These are phyloP conservation scores for Yamadazyma sp. DNA, from an alignment of 1,139 yeast species.

Conservation along the genomic window DNA sequence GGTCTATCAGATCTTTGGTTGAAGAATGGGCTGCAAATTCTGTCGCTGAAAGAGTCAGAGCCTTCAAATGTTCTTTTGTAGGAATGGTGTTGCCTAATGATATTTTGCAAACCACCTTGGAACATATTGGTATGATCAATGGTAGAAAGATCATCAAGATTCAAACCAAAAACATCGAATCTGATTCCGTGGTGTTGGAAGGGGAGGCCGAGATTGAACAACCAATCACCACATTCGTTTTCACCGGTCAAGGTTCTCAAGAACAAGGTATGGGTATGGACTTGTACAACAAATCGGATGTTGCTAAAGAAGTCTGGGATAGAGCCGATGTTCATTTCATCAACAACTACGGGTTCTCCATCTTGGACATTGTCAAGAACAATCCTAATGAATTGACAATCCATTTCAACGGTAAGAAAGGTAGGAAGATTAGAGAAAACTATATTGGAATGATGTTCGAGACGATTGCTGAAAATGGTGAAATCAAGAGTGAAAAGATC, in stretches of 20 bases:
- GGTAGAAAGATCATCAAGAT: constrained; percentile 96
- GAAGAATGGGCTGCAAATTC: constrained; percentile 99
- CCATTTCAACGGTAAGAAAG: constrained; percentile 97
- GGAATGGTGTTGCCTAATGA: constrained; percentile 99
- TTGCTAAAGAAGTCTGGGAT: constrained; percentile 96
- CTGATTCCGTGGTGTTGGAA: constrained; percentile 70
- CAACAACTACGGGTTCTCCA: constrained; percentile 94
- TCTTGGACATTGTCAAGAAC: constrained; percentile 89
- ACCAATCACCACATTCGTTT: constrained; percentile 93
- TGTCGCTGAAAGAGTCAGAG: constrained; percentile 93
- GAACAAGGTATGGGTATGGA: constrained; percentile 99
- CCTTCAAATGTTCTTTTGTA: constrained; percentile 84
- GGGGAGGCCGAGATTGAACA: constrained; percentile 99
- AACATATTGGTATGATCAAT: constrained; percentile 97
- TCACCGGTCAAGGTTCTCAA: constrained; percentile 99
- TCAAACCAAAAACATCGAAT: constrained; percentile 80
- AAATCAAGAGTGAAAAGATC: constrained; percentile 85
- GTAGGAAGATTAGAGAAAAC: constrained; percentile 92
- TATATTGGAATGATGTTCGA: constrained; percentile 97
- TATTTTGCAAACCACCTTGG: constrained; percentile 80
- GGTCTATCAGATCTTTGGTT: constrained; percentile 86
- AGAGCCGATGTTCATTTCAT: constrained; percentile 93
- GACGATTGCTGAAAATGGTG: constrained; percentile 84
- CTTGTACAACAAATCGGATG: constrained; percentile 83
- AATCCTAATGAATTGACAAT: constrained; percentile 95